Evolutionary conservation across 2,329 filamentous ascomycete genomes (phyloP).

Genomic region (Colletotrichum filicis): DNA sequence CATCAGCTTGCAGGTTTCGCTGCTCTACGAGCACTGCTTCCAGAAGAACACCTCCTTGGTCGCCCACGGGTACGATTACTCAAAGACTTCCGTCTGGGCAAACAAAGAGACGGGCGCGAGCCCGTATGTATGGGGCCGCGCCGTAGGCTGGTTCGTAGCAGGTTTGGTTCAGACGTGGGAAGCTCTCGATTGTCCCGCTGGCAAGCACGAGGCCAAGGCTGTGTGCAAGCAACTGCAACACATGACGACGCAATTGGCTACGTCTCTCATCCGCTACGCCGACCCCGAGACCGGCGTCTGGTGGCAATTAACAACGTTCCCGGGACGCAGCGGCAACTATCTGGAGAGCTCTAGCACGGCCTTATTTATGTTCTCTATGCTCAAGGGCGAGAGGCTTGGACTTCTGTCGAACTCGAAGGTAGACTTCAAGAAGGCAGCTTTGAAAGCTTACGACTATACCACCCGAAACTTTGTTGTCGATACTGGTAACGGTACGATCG

Average conservation of each 20-base stretch:
- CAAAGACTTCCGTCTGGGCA: slow-evolving; percentile 34
- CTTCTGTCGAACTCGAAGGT: background rate
- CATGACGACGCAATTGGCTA: slow-evolving; percentile 9
- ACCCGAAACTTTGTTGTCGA: slow-evolving; percentile 20
- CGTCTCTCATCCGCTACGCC: slow-evolving; percentile 13
- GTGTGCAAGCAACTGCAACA: slow-evolving; percentile 15
- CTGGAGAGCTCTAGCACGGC: slow-evolving; percentile 37
- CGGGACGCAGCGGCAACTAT: slow-evolving; percentile 32
- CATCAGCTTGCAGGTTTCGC: slow-evolving; percentile 37
- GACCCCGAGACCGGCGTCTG: slow-evolving; percentile 30
- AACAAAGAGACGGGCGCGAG: slow-evolving; percentile 32
- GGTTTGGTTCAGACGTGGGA: slow-evolving; percentile 36
- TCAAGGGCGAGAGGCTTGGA: slow-evolving; percentile 25
- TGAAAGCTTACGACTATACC: slow-evolving; percentile 32
- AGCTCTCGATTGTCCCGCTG: slow-evolving; percentile 6
- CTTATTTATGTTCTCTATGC: slow-evolving; percentile 30
- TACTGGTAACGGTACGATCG: slow-evolving; percentile 31
- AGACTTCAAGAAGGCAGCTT: slow-evolving; percentile 11
- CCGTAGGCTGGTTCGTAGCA: slow-evolving; percentile 34
- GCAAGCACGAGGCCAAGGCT: background rate
- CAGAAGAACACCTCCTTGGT: slow-evolving; percentile 27
- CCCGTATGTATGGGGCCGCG: slow-evolving; percentile 35
- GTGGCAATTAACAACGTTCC: slow-evolving; percentile 34
- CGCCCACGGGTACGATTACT: slow-evolving; percentile 36
- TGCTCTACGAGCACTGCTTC: slow-evolving; percentile 34